phyloP scores from a whole-genome alignment of 768 basidiomycete genomes.

The Amanita exitialis region DNA sequence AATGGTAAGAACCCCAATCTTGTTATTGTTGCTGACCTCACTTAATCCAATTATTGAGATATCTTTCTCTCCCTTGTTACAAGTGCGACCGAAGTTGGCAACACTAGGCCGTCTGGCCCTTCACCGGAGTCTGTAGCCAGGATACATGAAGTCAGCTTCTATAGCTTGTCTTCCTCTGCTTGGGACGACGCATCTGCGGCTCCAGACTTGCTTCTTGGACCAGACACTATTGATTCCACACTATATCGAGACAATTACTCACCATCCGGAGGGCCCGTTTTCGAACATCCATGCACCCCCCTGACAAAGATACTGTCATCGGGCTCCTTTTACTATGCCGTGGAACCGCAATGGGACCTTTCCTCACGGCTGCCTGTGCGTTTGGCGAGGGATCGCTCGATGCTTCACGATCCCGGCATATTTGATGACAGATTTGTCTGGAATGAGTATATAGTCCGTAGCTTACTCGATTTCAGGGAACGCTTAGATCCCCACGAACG shows the following conservation, averaged over 20 bases:
- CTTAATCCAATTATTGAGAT: slow-evolving; percentile 30
- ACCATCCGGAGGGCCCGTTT: slow-evolving; percentile 38
- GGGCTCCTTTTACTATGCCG: slow-evolving; percentile 89
- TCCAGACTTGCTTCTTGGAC: slow-evolving; percentile 42
- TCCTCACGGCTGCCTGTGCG: slow-evolving; percentile 74
- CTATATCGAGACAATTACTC: slow-evolving; percentile 39
- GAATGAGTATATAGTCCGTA: slow-evolving; percentile 87
- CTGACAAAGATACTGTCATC: slow-evolving; percentile 86
- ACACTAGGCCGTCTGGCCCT: slow-evolving; percentile 49
- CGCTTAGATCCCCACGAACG: slow-evolving; percentile 62
- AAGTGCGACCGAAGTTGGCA: slow-evolving; percentile 66
- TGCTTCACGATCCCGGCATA: slow-evolving; percentile 37
- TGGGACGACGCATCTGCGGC: slow-evolving; percentile 71
- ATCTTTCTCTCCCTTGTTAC: slow-evolving; percentile 81
- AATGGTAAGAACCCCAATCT: slow-evolving; percentile 38
- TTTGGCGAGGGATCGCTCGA: slow-evolving; percentile 37
- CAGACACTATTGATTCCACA: slow-evolving; percentile 43
- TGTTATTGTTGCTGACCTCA: not conserved
- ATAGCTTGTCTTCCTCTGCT: slow-evolving; percentile 68
- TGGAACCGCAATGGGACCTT: slow-evolving; percentile 80
- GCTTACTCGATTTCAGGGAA: slow-evolving; percentile 82
- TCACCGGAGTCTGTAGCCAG: slow-evolving; percentile 63
- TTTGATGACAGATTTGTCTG: slow-evolving; percentile 88
- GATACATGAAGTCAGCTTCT: slow-evolving; percentile 87
- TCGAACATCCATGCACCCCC: slow-evolving; percentile 86